Conservation (phyloP, 2,329 filamentous ascomycete species). For the Colletotrichum cereale region DNA sequence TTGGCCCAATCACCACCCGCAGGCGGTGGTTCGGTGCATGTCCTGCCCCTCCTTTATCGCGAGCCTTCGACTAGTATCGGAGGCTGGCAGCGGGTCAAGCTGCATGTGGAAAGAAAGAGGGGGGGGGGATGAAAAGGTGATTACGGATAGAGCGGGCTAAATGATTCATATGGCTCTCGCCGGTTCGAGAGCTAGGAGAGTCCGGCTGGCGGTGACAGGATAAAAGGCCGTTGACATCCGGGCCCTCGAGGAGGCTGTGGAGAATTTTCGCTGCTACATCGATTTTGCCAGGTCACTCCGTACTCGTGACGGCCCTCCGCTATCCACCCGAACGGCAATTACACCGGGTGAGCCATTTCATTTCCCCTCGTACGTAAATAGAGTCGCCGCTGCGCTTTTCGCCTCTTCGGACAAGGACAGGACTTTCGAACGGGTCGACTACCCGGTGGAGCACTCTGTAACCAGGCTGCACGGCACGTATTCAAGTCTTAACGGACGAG, state of each 20-base stretch:
- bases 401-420: background rate
- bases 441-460: background rate
- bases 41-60: constrained; percentile 38
- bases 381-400: background rate
- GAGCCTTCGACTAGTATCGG: constrained; percentile 25
- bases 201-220: background rate
- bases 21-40: constrained; percentile 8
- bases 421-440: background rate
- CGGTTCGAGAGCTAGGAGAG: constrained; percentile 2
- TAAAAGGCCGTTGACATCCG: constrained; percentile 29
- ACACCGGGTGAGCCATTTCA: constrained; percentile 6
- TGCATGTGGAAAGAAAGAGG: constrained; percentile 6
- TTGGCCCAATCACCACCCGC: constrained; percentile 12
- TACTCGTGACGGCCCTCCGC: background rate
- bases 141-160: constrained; percentile 13
- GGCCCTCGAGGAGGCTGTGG: background rate
- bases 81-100: constrained; percentile 28
- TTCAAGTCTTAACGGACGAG: background rate
- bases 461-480: background rate
- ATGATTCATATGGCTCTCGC: background rate
- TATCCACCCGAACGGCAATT: background rate
- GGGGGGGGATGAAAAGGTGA: constrained; percentile 14
- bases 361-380: background rate
- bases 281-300: background rate
- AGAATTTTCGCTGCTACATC: background rate